Percentiles rank a stretch among this genome's conserved stretches.
Evolutionary conservation across 495 filamentous ascomycete genomes (phyloP).

Genomic region (Pyrenula aspistea): DNA sequence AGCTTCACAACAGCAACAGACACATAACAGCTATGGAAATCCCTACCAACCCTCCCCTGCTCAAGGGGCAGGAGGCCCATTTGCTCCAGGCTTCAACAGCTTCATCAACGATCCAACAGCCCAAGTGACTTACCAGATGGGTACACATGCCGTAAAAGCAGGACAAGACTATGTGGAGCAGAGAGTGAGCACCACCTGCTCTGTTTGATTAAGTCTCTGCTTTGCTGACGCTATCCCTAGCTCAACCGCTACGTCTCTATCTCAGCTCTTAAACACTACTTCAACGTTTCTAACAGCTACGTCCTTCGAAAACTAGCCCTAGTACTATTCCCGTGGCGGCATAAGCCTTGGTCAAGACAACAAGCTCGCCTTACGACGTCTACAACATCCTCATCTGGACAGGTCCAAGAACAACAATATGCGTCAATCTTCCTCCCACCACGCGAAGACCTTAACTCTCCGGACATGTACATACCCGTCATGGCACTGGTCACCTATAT

Average conservation of each 20-base stretch:
- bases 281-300: constrained; percentile 90
- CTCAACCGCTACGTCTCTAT: constrained; percentile 90
- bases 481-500: constrained; percentile 93
- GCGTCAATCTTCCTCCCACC: constrained; percentile 86
- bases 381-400: constrained; percentile 48
- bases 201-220: background rate
- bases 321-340: constrained; percentile 93
- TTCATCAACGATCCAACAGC: constrained; percentile 96
- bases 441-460: constrained; percentile 93
- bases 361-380: constrained; percentile 39
- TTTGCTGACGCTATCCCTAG: constrained; percentile 25
- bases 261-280: constrained; percentile 89
- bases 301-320: constrained; percentile 74
- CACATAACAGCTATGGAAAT: constrained; percentile 53
- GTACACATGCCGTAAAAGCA: constrained; percentile 76
- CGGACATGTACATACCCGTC: constrained; percentile 96
- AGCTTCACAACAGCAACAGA: constrained; percentile 53
- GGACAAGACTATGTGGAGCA: constrained; percentile 89
- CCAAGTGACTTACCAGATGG: constrained; percentile 90
- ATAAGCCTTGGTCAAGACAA: constrained; percentile 87
- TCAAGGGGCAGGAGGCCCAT: constrained; percentile 39
- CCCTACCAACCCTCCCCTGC: constrained; percentile 49
- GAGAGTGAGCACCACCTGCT: constrained; percentile 45
- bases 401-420: constrained; percentile 40
- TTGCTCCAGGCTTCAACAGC: constrained; percentile 63